These are phyloP conservation scores for Ophiorrhiza pumila DNA, from an alignment of 257 asterid genomes.

Conservation along the genomic window DNA sequence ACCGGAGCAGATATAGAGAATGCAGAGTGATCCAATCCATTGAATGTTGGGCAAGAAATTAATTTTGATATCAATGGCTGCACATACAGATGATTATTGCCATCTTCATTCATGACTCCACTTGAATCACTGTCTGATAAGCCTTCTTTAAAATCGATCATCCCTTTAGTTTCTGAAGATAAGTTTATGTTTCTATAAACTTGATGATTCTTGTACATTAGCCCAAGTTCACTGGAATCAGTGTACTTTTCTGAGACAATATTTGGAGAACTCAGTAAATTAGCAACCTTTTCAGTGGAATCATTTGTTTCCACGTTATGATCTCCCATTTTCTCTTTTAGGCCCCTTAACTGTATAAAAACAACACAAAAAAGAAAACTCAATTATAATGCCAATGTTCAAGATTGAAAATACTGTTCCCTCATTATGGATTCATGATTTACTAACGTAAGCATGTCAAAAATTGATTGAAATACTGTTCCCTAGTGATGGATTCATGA, in stretches of 20 bases:
- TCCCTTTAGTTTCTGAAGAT: conserved; percentile 4
- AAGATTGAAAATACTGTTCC: too few relatives aligned
- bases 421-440: too few relatives aligned
- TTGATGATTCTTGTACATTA: conserved; percentile 7
- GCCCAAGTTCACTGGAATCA: conserved; percentile 4
- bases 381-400: background rate
- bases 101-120: conserved; percentile 32
- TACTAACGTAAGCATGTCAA: background rate
- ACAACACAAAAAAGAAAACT: background rate
- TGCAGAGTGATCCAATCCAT: conserved; percentile 16
- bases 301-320: conserved; percentile 14
- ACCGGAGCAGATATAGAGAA: conserved; percentile 21
- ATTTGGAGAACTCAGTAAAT: background rate
- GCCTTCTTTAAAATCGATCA: conserved; percentile 31
- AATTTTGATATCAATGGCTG: conserved; percentile 17
- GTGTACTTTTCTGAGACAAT: background rate
- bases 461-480: too few relatives aligned
- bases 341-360: conserved; percentile 30
- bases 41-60: conserved; percentile 10
- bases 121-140: conserved; percentile 44
- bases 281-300: conserved; percentile 9
- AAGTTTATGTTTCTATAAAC: conserved; percentile 1
- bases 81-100: conserved; percentile 12
- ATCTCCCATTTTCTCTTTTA: conserved; percentile 36
- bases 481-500: too few relatives aligned